phyloP scores from a whole-genome alignment of 2,329 filamentous ascomycete genomes.

The Colletotrichum paranaense region DNA sequence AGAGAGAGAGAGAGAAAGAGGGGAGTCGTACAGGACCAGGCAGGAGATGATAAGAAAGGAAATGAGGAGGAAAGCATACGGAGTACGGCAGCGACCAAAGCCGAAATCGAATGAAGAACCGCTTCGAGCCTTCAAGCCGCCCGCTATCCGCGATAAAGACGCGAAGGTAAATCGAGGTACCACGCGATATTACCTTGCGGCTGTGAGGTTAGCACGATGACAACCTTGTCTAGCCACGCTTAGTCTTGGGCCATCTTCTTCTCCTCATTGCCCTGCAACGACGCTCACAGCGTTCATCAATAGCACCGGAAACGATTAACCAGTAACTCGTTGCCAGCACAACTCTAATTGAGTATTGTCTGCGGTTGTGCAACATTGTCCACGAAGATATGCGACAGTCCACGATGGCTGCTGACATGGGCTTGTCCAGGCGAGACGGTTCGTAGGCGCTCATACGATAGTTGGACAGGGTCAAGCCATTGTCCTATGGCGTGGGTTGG shows the following conservation, averaged over 20 bases:
- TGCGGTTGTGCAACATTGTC: neutral
- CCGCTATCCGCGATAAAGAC: neutral
- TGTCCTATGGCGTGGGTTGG: slow-evolving; percentile 14
- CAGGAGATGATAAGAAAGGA: neutral
- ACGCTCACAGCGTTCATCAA: neutral
- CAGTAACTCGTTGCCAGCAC: neutral
- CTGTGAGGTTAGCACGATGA: slow-evolving; percentile 2
- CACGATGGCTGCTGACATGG: neutral
- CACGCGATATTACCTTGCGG: slow-evolving; percentile 17
- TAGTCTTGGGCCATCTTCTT: neutral
- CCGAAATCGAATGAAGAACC: neutral
- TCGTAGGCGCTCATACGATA: slow-evolving; percentile 31
- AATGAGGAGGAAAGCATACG: neutral
- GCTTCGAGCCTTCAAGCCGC: neutral
- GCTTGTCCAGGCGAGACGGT: slow-evolving; percentile 1
- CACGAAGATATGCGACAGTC: neutral
- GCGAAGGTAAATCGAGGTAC: neutral
- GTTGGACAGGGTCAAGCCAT: slow-evolving; percentile 30
- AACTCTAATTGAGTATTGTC: neutral
- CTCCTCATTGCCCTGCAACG: neutral
- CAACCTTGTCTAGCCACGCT: neutral
- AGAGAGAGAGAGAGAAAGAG: neutral
- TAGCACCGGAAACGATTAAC: neutral
- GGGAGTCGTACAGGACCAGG: neutral
- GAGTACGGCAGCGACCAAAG: neutral